Conservation (phyloP, 129 eudicot species). For the Pulicaria dysenterica region DNA sequence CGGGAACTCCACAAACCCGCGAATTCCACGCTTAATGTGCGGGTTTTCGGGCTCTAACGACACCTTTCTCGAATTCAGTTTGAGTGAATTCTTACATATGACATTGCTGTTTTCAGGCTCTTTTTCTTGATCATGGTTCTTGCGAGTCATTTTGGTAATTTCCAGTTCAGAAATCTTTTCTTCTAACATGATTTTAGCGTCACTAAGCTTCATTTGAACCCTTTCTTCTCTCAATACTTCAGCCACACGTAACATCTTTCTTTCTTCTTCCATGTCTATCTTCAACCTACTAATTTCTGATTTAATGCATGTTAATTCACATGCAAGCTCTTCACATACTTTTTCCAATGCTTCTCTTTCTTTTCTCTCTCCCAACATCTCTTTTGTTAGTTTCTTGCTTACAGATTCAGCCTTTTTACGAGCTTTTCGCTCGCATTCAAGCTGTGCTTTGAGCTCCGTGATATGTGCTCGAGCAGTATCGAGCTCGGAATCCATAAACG, state of each 20-base stretch:
- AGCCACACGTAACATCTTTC: conserved; percentile 77
- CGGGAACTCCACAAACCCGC: conserved; percentile 85
- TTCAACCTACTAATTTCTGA: conserved; percentile 47
- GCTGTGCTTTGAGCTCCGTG: conserved; percentile 52
- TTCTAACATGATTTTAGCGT: conserved; percentile 70
- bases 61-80: conserved; percentile 29
- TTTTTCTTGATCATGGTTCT: conserved; percentile 28
- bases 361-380: conserved; percentile 55
- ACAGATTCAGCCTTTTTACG: conserved; percentile 61
- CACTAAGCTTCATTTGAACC: conserved; percentile 87
- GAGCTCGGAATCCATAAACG: conserved; percentile 70
- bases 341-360: conserved; percentile 55
- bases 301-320: conserved; percentile 42
- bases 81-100: conserved; percentile 25
- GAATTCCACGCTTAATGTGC: conserved; percentile 76
- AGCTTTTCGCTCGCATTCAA: conserved; percentile 64
- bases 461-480: conserved; percentile 57
- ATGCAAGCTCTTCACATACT: conserved; percentile 59
- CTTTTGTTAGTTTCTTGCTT: conserved; percentile 53
- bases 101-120: background rate
- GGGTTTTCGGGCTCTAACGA: conserved; percentile 67
- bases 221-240: conserved; percentile 86
- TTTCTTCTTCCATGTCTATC: conserved; percentile 71
- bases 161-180: conserved; percentile 62
- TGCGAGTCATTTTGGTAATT: conserved; percentile 25